Base-by-base conservation (phyloP, 257 asterid genomes). In the Solanum corneliomulleri region DNA sequence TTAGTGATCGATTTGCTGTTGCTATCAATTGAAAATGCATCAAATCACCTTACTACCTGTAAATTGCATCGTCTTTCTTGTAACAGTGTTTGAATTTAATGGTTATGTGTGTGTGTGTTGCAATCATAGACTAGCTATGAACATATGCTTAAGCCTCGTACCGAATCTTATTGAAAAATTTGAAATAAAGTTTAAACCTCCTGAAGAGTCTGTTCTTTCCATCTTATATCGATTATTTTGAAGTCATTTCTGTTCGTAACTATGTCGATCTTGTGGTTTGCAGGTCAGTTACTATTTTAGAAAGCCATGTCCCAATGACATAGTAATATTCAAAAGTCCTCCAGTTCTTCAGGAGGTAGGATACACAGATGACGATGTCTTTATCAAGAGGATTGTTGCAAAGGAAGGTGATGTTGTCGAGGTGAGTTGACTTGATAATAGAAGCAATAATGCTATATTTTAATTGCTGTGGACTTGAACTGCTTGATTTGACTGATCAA, bases 261-360 rank as follows among this genome's bases (percentile, higher is more conserved):
- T 47, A 49, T 47, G 85, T 29, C 20, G 29, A 47, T 80, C 16
- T 78, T 80, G 18, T 80, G 84, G 11, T 45, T 90, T 88, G 41
- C 94, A 96, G 99, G 97, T 97, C 71, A 94, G 99, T 2, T 97
- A 97, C 85, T 72, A 94, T 27, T 96, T 97, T 89, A 93, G 94
- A 92, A 90, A 95, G 86, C 99, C 99, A 14, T 93, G 94, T 85
- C 91, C 95, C 88, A 92, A 92, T 0, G 99, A 97, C 76, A 95
- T 97, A 75, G 99, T 97, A 86, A 94, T 97, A 64, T 96, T 97
- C 91, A 95, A 90, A 88, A 98, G 97, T 52, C 99, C 99, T 89
- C 89, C 93, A 52, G 89, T 92, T 86, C 97, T 96, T 86, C 98
- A 94, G 93, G 92, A 91, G 87, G 71, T 89, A 56, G 99, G 99